Base-by-base conservation (phyloP, 345 rosid genomes). In the Salix koriyanagi region DNA sequence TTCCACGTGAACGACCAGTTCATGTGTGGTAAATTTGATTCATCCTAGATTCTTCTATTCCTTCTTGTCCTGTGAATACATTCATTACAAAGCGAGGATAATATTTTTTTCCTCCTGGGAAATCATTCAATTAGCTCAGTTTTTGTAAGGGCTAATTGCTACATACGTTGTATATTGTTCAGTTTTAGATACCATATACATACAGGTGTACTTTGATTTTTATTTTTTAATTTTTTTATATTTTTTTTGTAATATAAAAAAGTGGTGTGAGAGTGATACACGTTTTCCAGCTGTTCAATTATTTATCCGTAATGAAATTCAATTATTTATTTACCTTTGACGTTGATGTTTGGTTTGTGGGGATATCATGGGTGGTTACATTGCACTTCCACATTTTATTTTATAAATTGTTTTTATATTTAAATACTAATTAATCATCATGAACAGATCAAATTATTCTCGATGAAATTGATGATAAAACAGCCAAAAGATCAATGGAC, bases 141-240 rank as follows among this genome's bases (percentile, higher is more conserved):
- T 87, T 89, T 85, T 81, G 79, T 42, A 75, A 67, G 84, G 79
- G 89, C 89, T 83, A 69, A 80, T 78, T 71, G 52, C 34, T 25
- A 4, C 52, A 50, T 50, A 21, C 21, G 9, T 6, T 50, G 56
- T 18, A 50, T 50, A 19, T 52, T 19, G 23, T 6, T 52, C 23
- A 19, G 9, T 19, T 18, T 52, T 18, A 52, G 21, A 6, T 52
- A 19, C 58, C 58, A 52, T 18, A 52, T 19, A 19, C 23, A 6
- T 6, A 7, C 44, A 41, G 44, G 44, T 52, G 58, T 52, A 18
- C n/a, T 52, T 19, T 2, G 72, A 44, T 69, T 69, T 36, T 34
- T 34, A 34, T 34, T 34, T 69, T 69, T 69, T 26, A 2, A n/a
- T n/a, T n/a, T n/a, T n/a, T n/a, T n/a, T n/a, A n/a, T n/a, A n/a